Base-by-base conservation (phyloP, 495 filamentous ascomycete genomes). In the Echria macrotheca region DNA sequence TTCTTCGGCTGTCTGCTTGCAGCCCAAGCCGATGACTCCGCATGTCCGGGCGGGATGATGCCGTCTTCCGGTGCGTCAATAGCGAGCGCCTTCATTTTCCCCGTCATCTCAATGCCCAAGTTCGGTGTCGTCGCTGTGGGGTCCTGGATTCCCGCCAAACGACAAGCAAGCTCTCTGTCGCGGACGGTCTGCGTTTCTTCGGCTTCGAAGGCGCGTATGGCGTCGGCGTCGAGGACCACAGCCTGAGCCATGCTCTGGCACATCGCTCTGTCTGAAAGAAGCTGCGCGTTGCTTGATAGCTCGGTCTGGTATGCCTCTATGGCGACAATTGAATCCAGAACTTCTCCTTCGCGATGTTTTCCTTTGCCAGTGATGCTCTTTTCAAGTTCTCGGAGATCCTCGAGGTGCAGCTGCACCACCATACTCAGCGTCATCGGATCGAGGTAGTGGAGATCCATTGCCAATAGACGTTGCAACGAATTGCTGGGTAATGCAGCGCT, bases 201-300 rank as follows among this genome's bases (percentile, higher is more conserved):
- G 0, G 31, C 39, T 1, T 52, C 6, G 5, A 41, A 11, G 4
- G 53, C 49, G 18, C 42, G 32, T 14, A 70, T 39, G 1, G 56
- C 14, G 17, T 22, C 35, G 4, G 53, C 62, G 50, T 71, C 69
- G 1, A 23, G 33, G 3, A 44, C 44, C 15, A 63, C 54, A 6
- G 69, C 67, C 1, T 29, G 45, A 15, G 59, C 60, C 21, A 71
- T 60, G 48, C 69, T 71, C 12, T 37, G 37, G 29, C 56, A 55
- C 60, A 73, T 65, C 32, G 46, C 8, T 7, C 49, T 47, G 51
- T 73, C 69, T 0, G 39, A 8, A n/a, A 62, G 11, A 6, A 65
- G 14, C 6, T 49, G 38, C 3, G 49, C 36, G 31, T 11, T 42
- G 2, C 23, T 21, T 26, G 55, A 10, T 4, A 73, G 50, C n/a